phyloP scores from a whole-genome alignment of 1,284 basidiomycete species.

The Boletus semigastroideus region DNA sequence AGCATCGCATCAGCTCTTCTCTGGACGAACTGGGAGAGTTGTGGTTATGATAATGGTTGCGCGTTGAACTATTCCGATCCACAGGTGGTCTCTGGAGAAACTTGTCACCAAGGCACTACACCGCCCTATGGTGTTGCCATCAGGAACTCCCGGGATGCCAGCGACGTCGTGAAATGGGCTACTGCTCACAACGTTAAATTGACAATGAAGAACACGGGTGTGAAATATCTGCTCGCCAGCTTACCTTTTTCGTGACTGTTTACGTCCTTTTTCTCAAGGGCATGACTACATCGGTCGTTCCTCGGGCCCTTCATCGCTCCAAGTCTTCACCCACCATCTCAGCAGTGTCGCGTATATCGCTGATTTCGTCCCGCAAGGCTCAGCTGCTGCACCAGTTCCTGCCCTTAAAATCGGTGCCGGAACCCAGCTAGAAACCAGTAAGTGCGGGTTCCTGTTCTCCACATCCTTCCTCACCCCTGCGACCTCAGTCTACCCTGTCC shows the following conservation, averaged over 20 bases:
- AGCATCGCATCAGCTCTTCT: conserved; percentile 12
- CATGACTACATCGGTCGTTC: conserved; percentile 21
- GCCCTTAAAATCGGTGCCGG: conserved; percentile 16
- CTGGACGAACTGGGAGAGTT: conserved; percentile 20
- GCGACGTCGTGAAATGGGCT: conserved; percentile 17
- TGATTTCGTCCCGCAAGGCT: conserved; percentile 17
- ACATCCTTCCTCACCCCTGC: neutral
- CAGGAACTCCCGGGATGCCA: conserved; percentile 16
- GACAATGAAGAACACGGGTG: conserved; percentile 22
- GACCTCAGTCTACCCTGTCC: conserved; percentile 10
- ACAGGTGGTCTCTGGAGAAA: conserved; percentile 9
- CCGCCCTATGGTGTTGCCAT: conserved; percentile 18
- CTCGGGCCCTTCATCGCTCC: conserved; percentile 13
- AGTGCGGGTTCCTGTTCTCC: neutral
- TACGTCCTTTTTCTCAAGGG: conserved; percentile 2
- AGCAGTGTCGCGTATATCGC: conserved; percentile 6
- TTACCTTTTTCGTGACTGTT: neutral
- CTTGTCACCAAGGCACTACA: conserved; percentile 14
- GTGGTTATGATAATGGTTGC: conserved; percentile 13
- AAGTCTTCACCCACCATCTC: conserved; percentile 16
- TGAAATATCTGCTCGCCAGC: neutral
- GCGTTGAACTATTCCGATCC: conserved; percentile 16
- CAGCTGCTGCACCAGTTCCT: conserved; percentile 7
- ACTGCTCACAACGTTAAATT: conserved; percentile 12
- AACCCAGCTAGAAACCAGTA: conserved; percentile 11